Percentiles rank a stretch among this genome's conserved stretches.
Conservation (phyloP, 345 rosid genomes). For the Brassica rapa region DNA sequence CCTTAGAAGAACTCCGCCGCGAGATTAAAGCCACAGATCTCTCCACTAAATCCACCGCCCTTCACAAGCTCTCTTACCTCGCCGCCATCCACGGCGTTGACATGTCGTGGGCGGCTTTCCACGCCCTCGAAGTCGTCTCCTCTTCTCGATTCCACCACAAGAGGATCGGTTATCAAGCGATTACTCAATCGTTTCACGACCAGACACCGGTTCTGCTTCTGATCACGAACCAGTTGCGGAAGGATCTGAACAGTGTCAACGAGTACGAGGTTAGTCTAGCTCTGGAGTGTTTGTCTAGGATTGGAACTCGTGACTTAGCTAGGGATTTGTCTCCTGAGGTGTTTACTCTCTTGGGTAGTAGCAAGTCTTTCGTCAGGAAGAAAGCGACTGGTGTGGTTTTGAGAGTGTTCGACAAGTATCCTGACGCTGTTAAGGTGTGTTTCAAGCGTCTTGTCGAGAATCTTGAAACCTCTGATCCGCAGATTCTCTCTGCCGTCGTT, state of each 20-base stretch:
- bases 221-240: constrained; percentile 76
- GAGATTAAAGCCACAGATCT: constrained; percentile 82
- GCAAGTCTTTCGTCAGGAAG: constrained; percentile 64
- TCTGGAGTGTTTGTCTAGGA: constrained; percentile 70
- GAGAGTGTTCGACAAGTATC: constrained; percentile 75
- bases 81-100: constrained; percentile 65
- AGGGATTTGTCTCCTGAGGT: constrained; percentile 79
- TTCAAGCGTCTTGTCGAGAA: constrained; percentile 84
- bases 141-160: constrained; percentile 69
- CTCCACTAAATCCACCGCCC: constrained; percentile 76
- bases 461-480: constrained; percentile 72
- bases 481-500: constrained; percentile 61
- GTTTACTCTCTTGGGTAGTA: constrained; percentile 35
- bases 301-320: constrained; percentile 78
- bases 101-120: constrained; percentile 90
- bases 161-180: constrained; percentile 71
- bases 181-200: constrained; percentile 74
- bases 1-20: constrained; percentile 76
- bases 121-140: constrained; percentile 81
- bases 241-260: constrained; percentile 66
- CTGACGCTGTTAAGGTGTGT: constrained; percentile 85
- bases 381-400: constrained; percentile 73
- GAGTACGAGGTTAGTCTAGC: constrained; percentile 80
- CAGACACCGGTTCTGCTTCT: constrained; percentile 72
- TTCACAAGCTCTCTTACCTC: constrained; percentile 80